Conservation (phyloP, 2,329 filamentous ascomycete species). For the Verticillium klebahnii region DNA sequence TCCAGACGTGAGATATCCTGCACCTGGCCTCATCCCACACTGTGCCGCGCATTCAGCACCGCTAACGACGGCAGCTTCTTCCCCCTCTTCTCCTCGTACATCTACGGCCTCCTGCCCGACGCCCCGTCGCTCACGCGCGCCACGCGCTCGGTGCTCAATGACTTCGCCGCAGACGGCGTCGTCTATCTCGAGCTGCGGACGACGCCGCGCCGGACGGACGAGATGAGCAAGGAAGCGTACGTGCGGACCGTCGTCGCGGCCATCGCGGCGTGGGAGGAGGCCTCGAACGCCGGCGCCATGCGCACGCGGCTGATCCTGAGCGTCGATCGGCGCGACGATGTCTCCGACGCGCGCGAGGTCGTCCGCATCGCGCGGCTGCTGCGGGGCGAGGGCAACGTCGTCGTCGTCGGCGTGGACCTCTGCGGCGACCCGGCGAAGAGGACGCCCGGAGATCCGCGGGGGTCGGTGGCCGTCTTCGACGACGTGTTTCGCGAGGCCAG, state of each 20-base stretch:
- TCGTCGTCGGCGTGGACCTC: slow-evolving; percentile 69
- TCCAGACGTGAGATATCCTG: slow-evolving; percentile 50
- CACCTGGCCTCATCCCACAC: slow-evolving; percentile 4
- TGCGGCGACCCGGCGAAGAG: slow-evolving; percentile 63
- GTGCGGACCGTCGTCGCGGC: slow-evolving; percentile 60
- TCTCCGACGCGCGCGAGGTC: slow-evolving; percentile 55
- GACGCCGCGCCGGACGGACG: slow-evolving; percentile 56
- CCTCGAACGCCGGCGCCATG: slow-evolving; percentile 35
- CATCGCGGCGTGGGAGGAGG: slow-evolving; percentile 50
- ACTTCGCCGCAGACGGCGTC: slow-evolving; percentile 68
- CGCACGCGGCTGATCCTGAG: slow-evolving; percentile 66
- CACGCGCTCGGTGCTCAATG: slow-evolving; percentile 58
- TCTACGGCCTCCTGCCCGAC: slow-evolving; percentile 70
- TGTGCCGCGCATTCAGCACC: not conserved
- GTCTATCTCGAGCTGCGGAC: slow-evolving; percentile 77
- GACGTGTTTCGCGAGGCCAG: slow-evolving; percentile 55
- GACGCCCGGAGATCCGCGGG: slow-evolving; percentile 51
- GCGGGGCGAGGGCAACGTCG: slow-evolving; percentile 30
- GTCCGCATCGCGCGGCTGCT: slow-evolving; percentile 59
- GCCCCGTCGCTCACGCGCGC: slow-evolving; percentile 54
- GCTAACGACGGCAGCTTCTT: slow-evolving; percentile 56
- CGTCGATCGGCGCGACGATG: slow-evolving; percentile 62
- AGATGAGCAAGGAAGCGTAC: slow-evolving; percentile 59
- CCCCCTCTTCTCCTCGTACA: slow-evolving; percentile 72
- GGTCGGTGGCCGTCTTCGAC: slow-evolving; percentile 55